A percentile compares a stretch with the other conserved stretches of the same genome.
Conservation (phyloP, 2,329 filamentous ascomycete species). For the Scedosporium boydii region DNA sequence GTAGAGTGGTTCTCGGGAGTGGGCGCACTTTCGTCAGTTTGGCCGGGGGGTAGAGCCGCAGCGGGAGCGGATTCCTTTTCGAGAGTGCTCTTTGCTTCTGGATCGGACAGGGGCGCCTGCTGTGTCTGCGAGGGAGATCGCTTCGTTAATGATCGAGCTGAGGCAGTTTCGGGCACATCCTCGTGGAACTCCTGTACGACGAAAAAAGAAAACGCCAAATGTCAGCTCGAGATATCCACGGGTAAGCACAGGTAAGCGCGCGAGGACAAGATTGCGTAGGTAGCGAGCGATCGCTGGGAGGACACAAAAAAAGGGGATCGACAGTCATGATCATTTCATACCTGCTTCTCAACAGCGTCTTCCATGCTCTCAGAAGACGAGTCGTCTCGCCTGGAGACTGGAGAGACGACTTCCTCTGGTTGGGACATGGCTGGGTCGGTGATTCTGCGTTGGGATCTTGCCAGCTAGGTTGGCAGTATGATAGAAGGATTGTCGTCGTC, state of each 20-base stretch:
- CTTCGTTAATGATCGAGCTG: slow-evolving; percentile 54
- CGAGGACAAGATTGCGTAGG: neutral
- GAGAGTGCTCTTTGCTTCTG: neutral
- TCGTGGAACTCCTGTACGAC: slow-evolving; percentile 63
- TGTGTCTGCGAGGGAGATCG: slow-evolving; percentile 24
- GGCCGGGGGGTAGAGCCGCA: slow-evolving; percentile 9
- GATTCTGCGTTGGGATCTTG: too few species aligned
- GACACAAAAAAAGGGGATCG: neutral
- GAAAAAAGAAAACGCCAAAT: neutral
- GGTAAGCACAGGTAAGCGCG: neutral
- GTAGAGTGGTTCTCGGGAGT: neutral
- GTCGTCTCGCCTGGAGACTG: slow-evolving; percentile 8
- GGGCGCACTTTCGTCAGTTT: slow-evolving; percentile 9
- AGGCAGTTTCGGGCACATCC: slow-evolving; percentile 63
- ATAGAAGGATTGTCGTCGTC: neutral
- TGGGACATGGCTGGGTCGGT: slow-evolving; percentile 22
- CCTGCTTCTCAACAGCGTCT: slow-evolving; percentile 21
- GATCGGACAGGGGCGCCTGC: neutral
- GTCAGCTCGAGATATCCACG: neutral
- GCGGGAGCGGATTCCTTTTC: neutral
- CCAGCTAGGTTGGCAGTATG: neutral
- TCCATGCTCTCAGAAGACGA: slow-evolving; percentile 4
- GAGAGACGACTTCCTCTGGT: slow-evolving; percentile 19
- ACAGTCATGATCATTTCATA: neutral
- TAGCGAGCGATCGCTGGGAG: neutral